These are phyloP conservation scores for Pterocarpus santalinus DNA, from an alignment of 306 rosid species.

Conservation along the genomic window DNA sequence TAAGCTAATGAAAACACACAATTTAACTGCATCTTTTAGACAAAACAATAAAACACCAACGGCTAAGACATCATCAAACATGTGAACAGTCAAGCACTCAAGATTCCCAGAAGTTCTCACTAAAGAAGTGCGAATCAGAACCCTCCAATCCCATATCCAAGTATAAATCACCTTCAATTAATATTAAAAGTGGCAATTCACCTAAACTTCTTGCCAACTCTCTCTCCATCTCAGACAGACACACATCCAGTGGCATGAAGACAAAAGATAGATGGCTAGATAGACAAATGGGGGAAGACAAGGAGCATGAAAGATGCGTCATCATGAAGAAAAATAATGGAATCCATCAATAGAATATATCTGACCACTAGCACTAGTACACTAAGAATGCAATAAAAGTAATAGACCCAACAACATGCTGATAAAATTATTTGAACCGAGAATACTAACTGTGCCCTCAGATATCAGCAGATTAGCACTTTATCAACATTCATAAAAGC, in stretches of 20 bases:
- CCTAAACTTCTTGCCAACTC: neutral
- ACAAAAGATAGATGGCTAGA: neutral
- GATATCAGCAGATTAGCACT: slow-evolving; percentile 28
- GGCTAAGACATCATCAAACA: neutral
- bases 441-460: slow-evolving; percentile 45
- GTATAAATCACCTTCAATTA: neutral
- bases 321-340: neutral
- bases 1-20: neutral
- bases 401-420: neutral
- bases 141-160: neutral
- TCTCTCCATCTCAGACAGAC: neutral
- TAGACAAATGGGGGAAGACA: neutral
- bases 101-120: neutral
- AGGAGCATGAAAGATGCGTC: neutral
- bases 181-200: neutral
- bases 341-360: neutral
- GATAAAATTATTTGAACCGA: neutral
- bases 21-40: neutral
- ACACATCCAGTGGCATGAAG: neutral
- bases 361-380: neutral
- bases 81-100: neutral
- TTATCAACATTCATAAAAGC: slow-evolving; percentile 40
- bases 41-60: neutral
- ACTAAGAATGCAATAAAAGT: neutral
- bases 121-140: neutral